Percentiles rank a stretch among this genome's conserved stretches.
Conservation (phyloP, 2,329 filamentous ascomycete genomes). For the Chrysosporium keratinophilum region DNA sequence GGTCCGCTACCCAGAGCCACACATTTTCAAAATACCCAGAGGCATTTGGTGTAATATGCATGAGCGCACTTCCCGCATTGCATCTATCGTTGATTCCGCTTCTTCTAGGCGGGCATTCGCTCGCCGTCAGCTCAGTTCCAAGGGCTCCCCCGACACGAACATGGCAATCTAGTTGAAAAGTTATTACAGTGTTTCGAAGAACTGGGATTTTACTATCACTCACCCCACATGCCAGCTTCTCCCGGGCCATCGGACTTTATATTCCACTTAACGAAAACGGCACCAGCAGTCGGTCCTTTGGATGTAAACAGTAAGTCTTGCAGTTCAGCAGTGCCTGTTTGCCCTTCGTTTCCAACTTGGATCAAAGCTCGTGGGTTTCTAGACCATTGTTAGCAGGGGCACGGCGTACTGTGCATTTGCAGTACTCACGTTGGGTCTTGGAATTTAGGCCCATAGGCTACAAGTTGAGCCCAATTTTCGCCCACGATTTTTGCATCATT, state of each 20-base stretch:
- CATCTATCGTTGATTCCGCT: slow-evolving; percentile 18
- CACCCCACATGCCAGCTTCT: slow-evolving; percentile 4
- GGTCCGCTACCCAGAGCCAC: slow-evolving; percentile 20
- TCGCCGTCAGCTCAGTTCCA: slow-evolving; percentile 26
- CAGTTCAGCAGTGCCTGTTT: slow-evolving; percentile 29
- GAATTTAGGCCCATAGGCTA: slow-evolving; percentile 25
- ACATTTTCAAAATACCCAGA: slow-evolving; percentile 23
- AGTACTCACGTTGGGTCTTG: slow-evolving; percentile 14
- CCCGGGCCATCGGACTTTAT: slow-evolving; percentile 24
- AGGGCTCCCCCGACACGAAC: slow-evolving; percentile 31
- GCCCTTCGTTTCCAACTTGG: slow-evolving; percentile 22
- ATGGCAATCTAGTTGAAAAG: slow-evolving; percentile 21
- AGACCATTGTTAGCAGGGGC: no score
- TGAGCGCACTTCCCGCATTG: slow-evolving; percentile 40
- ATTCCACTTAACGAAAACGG: slow-evolving; percentile 31
- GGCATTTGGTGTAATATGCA: slow-evolving; percentile 53
- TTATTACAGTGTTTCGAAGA: no score
- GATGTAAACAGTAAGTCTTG: slow-evolving; percentile 29
- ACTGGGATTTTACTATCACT: neutral
- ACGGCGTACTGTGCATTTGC: no score
- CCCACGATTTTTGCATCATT: slow-evolving; percentile 48
- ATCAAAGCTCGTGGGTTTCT: slow-evolving; percentile 21
- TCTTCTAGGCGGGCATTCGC: slow-evolving; percentile 22
- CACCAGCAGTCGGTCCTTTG: slow-evolving; percentile 28
- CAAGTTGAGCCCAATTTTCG: slow-evolving; percentile 37